phyloP scores from a whole-genome alignment of 176 grass and related monocot genomes.

The Oryza longistaminata region DNA sequence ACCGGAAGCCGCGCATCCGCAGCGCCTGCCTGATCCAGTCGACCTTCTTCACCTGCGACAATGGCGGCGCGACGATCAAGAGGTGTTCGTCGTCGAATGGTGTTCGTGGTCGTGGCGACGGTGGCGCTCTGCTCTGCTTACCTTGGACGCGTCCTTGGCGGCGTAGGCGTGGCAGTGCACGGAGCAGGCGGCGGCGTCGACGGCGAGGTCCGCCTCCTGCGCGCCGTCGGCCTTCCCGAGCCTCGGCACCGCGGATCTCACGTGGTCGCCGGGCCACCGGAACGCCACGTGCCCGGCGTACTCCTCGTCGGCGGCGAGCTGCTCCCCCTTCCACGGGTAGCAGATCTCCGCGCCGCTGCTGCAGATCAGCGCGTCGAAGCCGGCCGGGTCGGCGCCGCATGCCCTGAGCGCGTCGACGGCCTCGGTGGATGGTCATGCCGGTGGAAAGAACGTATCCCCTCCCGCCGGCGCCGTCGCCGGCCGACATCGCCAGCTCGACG shows the following conservation, averaged over 20 bases:
- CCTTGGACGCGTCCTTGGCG: slow-evolving; percentile 37
- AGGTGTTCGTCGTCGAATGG: not conserved
- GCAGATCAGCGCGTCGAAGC: slow-evolving; percentile 81
- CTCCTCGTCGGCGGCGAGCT: slow-evolving; percentile 56
- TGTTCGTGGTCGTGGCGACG: not conserved
- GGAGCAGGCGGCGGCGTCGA: slow-evolving; percentile 46
- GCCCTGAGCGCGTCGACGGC: slow-evolving; percentile 38
- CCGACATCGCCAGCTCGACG: slow-evolving; percentile 34
- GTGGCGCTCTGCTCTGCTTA: not conserved
- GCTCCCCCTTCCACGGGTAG: slow-evolving; percentile 75
- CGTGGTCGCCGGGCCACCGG: slow-evolving; percentile 76
- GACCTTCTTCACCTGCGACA: slow-evolving; percentile 61
- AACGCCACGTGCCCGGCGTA: slow-evolving; percentile 66
- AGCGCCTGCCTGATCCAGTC: slow-evolving; percentile 69
- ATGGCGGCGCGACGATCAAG: not conserved
- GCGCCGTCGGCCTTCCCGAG: slow-evolving; percentile 64
- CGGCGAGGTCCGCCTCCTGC: slow-evolving; percentile 44
- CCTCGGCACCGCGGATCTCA: slow-evolving; percentile 51
- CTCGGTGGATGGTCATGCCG: slow-evolving; percentile 61
- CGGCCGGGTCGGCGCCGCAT: slow-evolving; percentile 50
- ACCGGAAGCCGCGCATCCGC: slow-evolving; percentile 91
- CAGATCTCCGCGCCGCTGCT: slow-evolving; percentile 85
- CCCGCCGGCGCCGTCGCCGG: slow-evolving; percentile 27
- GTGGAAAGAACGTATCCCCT: slow-evolving; percentile 62
- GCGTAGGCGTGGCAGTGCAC: slow-evolving; percentile 68